phyloP scores from a whole-genome alignment of 192 early-diverging fungal species.

The Entomortierella lignicola region DNA sequence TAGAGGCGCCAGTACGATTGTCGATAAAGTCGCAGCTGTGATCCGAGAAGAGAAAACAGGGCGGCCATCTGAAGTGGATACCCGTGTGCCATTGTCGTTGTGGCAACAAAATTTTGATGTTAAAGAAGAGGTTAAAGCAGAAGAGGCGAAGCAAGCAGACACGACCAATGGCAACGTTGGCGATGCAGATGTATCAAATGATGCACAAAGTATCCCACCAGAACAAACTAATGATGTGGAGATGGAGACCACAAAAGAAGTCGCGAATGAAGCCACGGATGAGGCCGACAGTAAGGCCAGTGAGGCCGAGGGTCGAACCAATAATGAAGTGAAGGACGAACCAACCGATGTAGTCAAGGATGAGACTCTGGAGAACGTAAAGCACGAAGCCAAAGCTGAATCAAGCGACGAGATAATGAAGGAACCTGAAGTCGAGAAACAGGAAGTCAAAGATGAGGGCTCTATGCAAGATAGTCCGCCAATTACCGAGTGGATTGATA shows the following conservation, averaged over 20 bases:
- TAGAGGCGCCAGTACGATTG: conserved; percentile 53
- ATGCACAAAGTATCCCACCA: too few species aligned
- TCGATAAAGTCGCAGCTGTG: conserved; percentile 47
- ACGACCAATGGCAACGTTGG: neutral
- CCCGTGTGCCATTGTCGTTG: conserved; percentile 27
- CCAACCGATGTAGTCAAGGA: neutral
- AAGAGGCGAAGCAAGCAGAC: neutral
- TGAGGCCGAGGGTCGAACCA: neutral
- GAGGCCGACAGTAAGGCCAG: neutral
- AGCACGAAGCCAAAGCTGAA: neutral
- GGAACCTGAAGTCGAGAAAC: neutral
- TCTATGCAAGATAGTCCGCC: neutral
- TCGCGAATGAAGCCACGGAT: neutral
- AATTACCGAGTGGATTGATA: conserved; percentile 24
- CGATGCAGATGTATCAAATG: neutral
- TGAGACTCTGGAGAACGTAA: too few species aligned
- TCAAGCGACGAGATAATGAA: neutral
- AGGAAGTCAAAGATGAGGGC: neutral
- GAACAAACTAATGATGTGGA: neutral
- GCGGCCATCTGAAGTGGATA: conserved; percentile 12
- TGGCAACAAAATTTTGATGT: conserved; percentile 34
- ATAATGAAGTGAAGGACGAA: neutral
- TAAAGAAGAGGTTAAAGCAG: neutral
- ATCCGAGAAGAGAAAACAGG: conserved; percentile 37
- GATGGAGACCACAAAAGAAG: neutral